Evolutionary conservation across 495 filamentous ascomycete genomes (phyloP).

Genomic region (Penicillium canariense): DNA sequence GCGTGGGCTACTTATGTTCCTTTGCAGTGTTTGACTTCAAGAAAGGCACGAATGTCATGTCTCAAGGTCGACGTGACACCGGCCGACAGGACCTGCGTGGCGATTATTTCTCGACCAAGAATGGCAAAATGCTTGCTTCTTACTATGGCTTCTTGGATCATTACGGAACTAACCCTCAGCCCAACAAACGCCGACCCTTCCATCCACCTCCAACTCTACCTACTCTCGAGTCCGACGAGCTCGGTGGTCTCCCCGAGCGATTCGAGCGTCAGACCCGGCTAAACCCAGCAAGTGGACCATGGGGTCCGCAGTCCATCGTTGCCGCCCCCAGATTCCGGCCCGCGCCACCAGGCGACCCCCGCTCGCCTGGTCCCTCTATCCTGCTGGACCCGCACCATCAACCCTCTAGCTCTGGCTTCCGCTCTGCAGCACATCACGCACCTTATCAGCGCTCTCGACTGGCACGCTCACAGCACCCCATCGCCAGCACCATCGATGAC

Average conservation of each 20-base stretch:
- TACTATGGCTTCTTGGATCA: slow-evolving; percentile 91
- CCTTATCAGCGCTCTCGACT: slow-evolving; percentile 54
- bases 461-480: slow-evolving; percentile 33
- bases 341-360: slow-evolving; percentile 25
- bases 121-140: slow-evolving; percentile 95
- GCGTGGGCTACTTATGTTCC: slow-evolving; percentile 90
- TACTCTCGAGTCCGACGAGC: slow-evolving; percentile 61
- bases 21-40: slow-evolving; percentile 99
- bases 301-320: slow-evolving; percentile 31
- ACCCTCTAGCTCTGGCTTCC: slow-evolving; percentile 58
- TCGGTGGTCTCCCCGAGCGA: slow-evolving; percentile 44
- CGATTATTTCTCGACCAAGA: slow-evolving; percentile 91
- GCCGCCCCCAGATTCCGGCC: slow-evolving; percentile 31
- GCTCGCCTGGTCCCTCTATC: slow-evolving; percentile 58
- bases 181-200: slow-evolving; percentile 52
- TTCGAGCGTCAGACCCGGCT: slow-evolving; percentile 42
- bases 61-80: slow-evolving; percentile 33
- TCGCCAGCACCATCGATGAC: slow-evolving; percentile 42
- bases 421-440: slow-evolving; percentile 36
- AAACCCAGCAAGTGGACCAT: slow-evolving; percentile 22
- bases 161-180: slow-evolving; percentile 69
- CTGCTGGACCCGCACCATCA: slow-evolving; percentile 86
- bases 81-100: slow-evolving; percentile 64
- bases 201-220: slow-evolving; percentile 80
- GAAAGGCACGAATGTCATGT: slow-evolving; percentile 63